Evolutionary conservation across 140 eudicot genomes (phyloP).

Genomic region (Cichorium intybus): DNA sequence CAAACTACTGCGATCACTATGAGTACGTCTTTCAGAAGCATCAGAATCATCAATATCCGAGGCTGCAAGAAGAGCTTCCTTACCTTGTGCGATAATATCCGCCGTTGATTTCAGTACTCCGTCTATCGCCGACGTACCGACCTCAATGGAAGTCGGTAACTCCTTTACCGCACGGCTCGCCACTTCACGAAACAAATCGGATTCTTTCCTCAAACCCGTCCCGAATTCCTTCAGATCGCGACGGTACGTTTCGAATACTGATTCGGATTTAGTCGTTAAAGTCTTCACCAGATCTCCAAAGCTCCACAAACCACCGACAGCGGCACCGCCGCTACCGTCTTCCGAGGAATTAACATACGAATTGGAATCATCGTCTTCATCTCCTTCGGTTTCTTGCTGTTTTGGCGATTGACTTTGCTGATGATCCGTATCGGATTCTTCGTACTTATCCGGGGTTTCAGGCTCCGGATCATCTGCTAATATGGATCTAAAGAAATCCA

Average conservation of each 20-base stretch:
- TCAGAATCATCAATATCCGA: constrained; percentile 45
- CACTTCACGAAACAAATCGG: constrained; percentile 60
- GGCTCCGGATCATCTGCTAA: constrained; percentile 78
- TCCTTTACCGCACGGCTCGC: constrained; percentile 91
- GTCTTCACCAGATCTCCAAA: constrained; percentile 75
- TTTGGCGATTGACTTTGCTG: constrained; percentile 19
- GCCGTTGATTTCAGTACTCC: constrained; percentile 72
- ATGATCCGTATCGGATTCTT: constrained; percentile 31
- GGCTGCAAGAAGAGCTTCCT: constrained; percentile 35
- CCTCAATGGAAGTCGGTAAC: constrained; percentile 70
- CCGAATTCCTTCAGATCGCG: constrained; percentile 84
- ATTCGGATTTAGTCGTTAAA: constrained; percentile 64
- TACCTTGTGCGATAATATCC: constrained; percentile 64
- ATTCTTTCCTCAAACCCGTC: constrained; percentile 66
- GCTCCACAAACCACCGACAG: constrained; percentile 47
- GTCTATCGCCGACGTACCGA: constrained; percentile 73
- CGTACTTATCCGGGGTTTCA: constrained; percentile 20
- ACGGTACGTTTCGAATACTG: constrained; percentile 70
- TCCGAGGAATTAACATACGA: constrained; percentile 31
- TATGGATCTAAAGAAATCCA: constrained; percentile 90
- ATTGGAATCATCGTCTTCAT: constrained; percentile 25
- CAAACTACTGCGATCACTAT: constrained; percentile 22
- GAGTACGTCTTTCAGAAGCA: constrained; percentile 23
- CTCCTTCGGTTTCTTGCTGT: constrained; percentile 19
- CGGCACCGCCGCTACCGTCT: constrained; percentile 7